These are phyloP conservation scores for Arabidopsis lyrata DNA, from an alignment of 441 rosid species.

Conservation along the genomic window DNA sequence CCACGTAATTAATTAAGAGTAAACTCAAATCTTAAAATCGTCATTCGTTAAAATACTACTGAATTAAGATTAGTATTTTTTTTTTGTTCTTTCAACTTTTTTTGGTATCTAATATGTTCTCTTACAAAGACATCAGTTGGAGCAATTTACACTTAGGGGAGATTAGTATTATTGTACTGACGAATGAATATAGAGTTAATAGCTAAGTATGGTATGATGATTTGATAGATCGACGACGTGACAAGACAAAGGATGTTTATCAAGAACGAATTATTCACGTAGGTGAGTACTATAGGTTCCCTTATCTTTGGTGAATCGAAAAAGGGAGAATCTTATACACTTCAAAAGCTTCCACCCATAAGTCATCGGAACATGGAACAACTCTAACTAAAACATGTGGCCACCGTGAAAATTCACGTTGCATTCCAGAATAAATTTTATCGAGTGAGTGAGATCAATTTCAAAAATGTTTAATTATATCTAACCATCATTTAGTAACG, in stretches of 20 bases:
- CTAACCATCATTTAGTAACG: background rate
- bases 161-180: background rate
- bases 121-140: too few species aligned
- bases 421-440: background rate
- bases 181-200: background rate
- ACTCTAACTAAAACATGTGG: conserved; percentile 16
- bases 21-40: conserved; percentile 26
- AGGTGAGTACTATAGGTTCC: conserved; percentile 31
- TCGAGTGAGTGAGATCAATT: background rate
- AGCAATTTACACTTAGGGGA: background rate
- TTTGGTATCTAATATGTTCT: too few species aligned
- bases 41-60: background rate
- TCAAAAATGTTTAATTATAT: background rate
- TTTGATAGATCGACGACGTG: conserved; percentile 33
- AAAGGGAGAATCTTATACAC: conserved; percentile 27
- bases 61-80: background rate
- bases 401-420: conserved; percentile 15
- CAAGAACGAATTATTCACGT: conserved; percentile 39
- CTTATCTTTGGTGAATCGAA: conserved; percentile 34
- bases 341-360: conserved; percentile 31
- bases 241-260: conserved; percentile 30
- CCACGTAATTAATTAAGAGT: conserved; percentile 2
- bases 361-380: conserved; percentile 28
- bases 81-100: too few species aligned
- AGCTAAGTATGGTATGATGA: background rate